phyloP scores from a whole-genome alignment of 345 rosid species.

The Firmiana major region DNA sequence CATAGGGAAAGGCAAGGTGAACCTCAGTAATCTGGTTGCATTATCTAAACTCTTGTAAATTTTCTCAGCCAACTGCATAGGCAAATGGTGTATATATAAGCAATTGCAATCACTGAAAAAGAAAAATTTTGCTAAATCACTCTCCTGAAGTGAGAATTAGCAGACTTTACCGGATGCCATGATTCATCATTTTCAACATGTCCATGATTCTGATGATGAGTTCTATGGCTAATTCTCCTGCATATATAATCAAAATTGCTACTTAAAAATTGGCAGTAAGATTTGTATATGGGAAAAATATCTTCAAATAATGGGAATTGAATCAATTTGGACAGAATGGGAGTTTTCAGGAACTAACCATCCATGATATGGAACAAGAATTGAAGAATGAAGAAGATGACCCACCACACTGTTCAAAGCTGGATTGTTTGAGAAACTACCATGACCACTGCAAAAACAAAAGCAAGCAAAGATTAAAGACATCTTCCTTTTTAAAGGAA shows the following conservation, averaged over 20 bases:
- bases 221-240: constrained; percentile 97
- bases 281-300: background rate
- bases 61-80: constrained; percentile 68
- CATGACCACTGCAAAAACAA: constrained; percentile 67
- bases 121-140: background rate
- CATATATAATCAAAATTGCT: constrained; percentile 10
- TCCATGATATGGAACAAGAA: constrained; percentile 93
- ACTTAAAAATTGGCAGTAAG: background rate
- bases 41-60: constrained; percentile 53
- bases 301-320: background rate
- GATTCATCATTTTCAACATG: constrained; percentile 95
- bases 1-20: constrained; percentile 82
- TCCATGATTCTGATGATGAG: constrained; percentile 95
- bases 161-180: constrained; percentile 73
- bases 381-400: constrained; percentile 84
- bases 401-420: constrained; percentile 74
- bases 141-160: background rate
- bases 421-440: constrained; percentile 76
- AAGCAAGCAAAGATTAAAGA: background rate
- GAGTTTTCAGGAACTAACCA: constrained; percentile 45
- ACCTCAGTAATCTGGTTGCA: constrained; percentile 48
- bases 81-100: background rate
- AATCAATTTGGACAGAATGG: background rate
- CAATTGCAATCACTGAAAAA: background rate
- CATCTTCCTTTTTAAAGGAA: too few species aligned